Evolutionary conservation across 257 asterid genomes (phyloP), one percentile per base, ranked within the genome.

Genomic region (Paulownia fortunei): DNA sequence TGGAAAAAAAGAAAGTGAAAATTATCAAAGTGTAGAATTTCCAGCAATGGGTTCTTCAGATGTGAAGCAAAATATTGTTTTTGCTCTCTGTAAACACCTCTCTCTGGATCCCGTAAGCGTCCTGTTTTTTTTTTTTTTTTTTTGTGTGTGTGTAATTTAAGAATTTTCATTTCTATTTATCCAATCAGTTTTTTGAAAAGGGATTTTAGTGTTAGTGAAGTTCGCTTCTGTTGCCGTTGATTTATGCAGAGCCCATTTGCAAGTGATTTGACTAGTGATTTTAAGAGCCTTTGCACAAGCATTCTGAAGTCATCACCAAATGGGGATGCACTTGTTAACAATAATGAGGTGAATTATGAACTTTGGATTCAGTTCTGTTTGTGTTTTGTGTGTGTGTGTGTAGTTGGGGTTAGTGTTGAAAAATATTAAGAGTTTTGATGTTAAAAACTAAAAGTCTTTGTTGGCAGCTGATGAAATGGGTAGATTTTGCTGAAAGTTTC

Each of bases 51-150:
- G 86, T 42, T 78, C 86, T 52, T 63, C 74, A 30, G 72, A 74
- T 76, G 86, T 58, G 44, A 87, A 86, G 88, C 84, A 74, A 32
- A 84, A 23, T 5, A 46, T 86, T 71, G 80, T 84, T 52, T 63
- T 78, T 7, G 90, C 97, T 76, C 91, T 91, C 64, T 87, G 85
- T 70, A 85, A 84, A 39, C 75, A 75, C 61, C 84, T 82, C 44
- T 80, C 91, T 9, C 12, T 84, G 27, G 89, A 89, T 79, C 74
- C 82, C 8, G 97, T 91, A 76, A 82, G 87, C 69, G 55, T 72
- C 34, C 58, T 39, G 2, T n/a, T 42, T 3, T 19, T 52, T 13
- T 3, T 21, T 65, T 18, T 41, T 34, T 42, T 19, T 5, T 1
- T 2, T 15, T 9, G n/a, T n/a, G n/a, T n/a, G n/a, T n/a, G n/a